Percentiles rank a stretch among this genome's conserved stretches.
Evolutionary conservation across 768 basidiomycete genomes (phyloP).

Genomic region (Tulasnella sp.): DNA sequence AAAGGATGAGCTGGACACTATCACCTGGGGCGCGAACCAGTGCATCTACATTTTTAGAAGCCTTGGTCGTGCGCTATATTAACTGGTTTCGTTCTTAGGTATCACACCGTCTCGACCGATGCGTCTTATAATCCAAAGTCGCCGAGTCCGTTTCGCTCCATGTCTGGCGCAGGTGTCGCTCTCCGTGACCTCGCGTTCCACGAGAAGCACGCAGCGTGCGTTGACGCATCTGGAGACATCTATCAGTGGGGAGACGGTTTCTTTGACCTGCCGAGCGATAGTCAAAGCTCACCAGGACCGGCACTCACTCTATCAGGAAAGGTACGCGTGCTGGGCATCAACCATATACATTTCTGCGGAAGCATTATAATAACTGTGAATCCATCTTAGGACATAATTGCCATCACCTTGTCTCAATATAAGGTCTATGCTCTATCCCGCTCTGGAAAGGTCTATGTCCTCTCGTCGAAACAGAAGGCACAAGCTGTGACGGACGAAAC

Average conservation of each 20-base stretch:
- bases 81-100: background rate
- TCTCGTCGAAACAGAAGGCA: conserved; percentile 41
- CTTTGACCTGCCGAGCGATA: conserved; percentile 27
- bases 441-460: conserved; percentile 61
- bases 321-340: background rate
- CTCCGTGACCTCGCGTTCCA: conserved; percentile 64
- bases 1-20: conserved; percentile 31
- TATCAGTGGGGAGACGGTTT: conserved; percentile 76
- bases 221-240: conserved; percentile 69
- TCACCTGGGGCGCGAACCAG: conserved; percentile 73
- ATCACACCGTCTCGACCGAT: background rate
- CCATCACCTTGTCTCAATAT: conserved; percentile 30
- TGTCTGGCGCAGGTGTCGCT: conserved; percentile 44
- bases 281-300: conserved; percentile 40
- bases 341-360: too few species aligned
- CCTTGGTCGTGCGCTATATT: background rate
- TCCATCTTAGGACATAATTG: conserved; percentile 48
- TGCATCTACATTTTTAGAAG: conserved; percentile 24
- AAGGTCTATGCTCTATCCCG: conserved; percentile 68
- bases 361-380: background rate
- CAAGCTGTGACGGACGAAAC: conserved; percentile 35
- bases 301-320: background rate
- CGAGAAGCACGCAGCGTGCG: conserved; percentile 55
- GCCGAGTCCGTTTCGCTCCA: conserved; percentile 29
- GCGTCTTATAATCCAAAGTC: conserved; percentile 1